Conservation (phyloP, 2,329 filamentous ascomycete species). For the Ilyonectria destructans region DNA sequence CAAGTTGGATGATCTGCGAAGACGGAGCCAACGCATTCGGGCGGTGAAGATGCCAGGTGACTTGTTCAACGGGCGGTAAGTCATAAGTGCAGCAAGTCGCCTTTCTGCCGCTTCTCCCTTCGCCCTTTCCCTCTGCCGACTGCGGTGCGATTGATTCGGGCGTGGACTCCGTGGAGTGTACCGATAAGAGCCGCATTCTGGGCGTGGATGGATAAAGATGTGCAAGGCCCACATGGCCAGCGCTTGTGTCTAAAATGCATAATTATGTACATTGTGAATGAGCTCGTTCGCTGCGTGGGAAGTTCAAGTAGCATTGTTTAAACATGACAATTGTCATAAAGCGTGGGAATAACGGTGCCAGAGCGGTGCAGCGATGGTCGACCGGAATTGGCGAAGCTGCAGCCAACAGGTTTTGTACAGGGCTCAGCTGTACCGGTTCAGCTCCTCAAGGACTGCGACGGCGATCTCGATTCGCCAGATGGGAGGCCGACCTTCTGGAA, state of each 20-base stretch:
- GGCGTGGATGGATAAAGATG: slow-evolving; percentile 9
- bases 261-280: neutral
- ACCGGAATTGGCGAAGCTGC: no score
- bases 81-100: neutral
- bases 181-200: slow-evolving; percentile 1
- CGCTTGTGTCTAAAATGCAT: neutral
- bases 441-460: no score
- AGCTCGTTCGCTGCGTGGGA: neutral
- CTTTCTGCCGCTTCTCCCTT: neutral
- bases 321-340: no score
- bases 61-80: neutral
- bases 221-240: slow-evolving; percentile 5
- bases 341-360: no score
- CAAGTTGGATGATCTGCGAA: neutral
- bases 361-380: no score
- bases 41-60: slow-evolving; percentile 2
- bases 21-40: neutral
- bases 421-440: no score
- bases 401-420: no score
- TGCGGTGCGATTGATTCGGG: neutral
- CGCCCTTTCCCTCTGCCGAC: slow-evolving; percentile 1
- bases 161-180: neutral
- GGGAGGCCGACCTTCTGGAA: no score
- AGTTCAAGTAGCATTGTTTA: no score
- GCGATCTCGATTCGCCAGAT: no score